A percentile compares a stretch with the other conserved stretches of the same genome.
These are phyloP conservation scores for Solanum lignicaule DNA, from an alignment of 257 asterid genomes.

Conservation along the genomic window DNA sequence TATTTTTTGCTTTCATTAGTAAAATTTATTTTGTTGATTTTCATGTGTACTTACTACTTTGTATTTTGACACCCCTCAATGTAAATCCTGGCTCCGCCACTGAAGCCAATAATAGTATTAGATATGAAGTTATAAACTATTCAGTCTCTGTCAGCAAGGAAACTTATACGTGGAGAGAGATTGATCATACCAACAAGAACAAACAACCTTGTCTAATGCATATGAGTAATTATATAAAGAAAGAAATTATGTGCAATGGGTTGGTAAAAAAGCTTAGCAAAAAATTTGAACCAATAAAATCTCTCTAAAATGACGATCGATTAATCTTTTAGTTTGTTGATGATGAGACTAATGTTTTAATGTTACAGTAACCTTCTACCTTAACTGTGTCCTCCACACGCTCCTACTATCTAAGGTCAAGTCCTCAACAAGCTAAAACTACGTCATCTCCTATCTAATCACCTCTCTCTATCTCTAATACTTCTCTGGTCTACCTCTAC, in stretches of 20 bases:
- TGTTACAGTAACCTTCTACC: background rate
- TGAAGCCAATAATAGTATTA: background rate
- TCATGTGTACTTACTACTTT: too few species aligned
- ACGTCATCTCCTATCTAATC: background rate
- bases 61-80: too few species aligned
- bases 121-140: background rate
- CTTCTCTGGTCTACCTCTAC: background rate
- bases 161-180: background rate
- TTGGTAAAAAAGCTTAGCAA: background rate
- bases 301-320: background rate
- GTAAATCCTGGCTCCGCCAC: too few species aligned
- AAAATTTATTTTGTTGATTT: too few species aligned
- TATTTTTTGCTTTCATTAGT: too few species aligned
- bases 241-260: background rate
- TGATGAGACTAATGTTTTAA: background rate
- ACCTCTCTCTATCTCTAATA: background rate
- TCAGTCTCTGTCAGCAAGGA: background rate
- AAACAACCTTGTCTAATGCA: background rate
- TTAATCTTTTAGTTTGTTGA: background rate
- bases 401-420: background rate
- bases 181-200: background rate
- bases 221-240: background rate
- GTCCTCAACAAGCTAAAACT: background rate
- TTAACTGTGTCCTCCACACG: background rate
- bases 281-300: background rate